A percentile compares a stretch with the other conserved stretches of the same genome.
Evolutionary conservation across 169 alveolate genomes (phyloP).

Genomic region (Plasmodium falciparum): DNA sequence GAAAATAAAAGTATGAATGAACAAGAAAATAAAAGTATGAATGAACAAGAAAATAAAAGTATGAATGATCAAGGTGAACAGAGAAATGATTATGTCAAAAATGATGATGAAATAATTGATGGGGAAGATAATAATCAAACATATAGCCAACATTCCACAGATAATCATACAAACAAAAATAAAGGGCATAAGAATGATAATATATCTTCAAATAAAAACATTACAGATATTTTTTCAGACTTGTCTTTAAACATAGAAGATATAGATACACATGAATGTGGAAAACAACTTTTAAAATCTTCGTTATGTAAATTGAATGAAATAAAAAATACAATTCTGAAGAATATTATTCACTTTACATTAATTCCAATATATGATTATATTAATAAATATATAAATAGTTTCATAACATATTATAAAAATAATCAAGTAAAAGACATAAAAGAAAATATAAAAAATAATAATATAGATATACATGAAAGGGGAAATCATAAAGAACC

Average conservation of each 20-base stretch:
- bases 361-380: constrained; percentile 57
- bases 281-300: constrained; percentile 32
- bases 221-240: background rate
- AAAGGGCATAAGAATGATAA: background rate
- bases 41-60: no score
- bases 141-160: background rate
- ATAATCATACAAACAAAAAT: background rate
- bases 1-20: no score
- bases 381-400: constrained; percentile 20
- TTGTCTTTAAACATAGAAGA: background rate
- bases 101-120: no score
- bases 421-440: no score
- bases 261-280: constrained; percentile 31
- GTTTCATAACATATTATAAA: background rate
- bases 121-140: background rate
- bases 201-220: background rate
- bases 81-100: no score
- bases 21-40: no score
- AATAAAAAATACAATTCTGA: constrained; percentile 56
- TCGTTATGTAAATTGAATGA: constrained; percentile 60
- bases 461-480: background rate
- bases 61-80: no score
- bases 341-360: constrained; percentile 36
- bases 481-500: constrained; percentile 10
- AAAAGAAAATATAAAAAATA: no score